Base-by-base conservation (phyloP, 2,329 filamentous ascomycete genomes). In the Neonectria magnoliae region DNA sequence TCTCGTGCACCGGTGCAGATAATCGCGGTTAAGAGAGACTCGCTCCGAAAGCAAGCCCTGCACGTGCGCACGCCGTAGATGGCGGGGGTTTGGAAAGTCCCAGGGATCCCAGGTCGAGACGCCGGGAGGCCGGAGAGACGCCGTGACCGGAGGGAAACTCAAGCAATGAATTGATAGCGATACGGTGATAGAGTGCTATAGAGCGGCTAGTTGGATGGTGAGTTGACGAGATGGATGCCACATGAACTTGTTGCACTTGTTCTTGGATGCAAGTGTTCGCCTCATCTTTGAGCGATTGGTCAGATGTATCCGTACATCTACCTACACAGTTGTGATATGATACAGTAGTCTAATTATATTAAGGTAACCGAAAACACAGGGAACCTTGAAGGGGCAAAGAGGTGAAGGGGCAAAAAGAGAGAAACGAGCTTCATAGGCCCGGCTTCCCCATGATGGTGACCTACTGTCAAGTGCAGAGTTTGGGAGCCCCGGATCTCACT, bases 61-160 rank as follows among this genome's bases (percentile, higher is more conserved):
- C 27, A 29, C 18, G 47, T 27, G 44, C 20, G 44, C 14, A 48
- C 13, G 36, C 55, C 25, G 3, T 51, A 20, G 20, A 42, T 60
- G 52, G 47, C 16, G 33, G 13, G n/a, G n/a, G n/a, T n/a, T n/a
- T 2, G 13, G 33, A 36, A 69, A 60, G 53, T 58, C 59, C 58
- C 57, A 59, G 31, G 45, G 57, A 66, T 54, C 38, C 52, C 36
- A 60, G 48, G 55, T 18, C 13, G 20, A 38, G 44, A 42, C n/a
- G 44, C 53, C 68, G 71, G 69, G 56, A 65, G 54, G 54, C 67
- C 67, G 70, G 70, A 71, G 70, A 71, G 65, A 68, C 56, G 59
- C 70, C 68, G 71, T 57, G 38, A 44, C 38, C 20, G 16, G 38
- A 22, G 36, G 20, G 22, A 18, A 16, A 16, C n/a, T 31, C 25